Conservation (phyloP, 2,329 filamentous ascomycete genomes). For the Xylaria sp. region DNA sequence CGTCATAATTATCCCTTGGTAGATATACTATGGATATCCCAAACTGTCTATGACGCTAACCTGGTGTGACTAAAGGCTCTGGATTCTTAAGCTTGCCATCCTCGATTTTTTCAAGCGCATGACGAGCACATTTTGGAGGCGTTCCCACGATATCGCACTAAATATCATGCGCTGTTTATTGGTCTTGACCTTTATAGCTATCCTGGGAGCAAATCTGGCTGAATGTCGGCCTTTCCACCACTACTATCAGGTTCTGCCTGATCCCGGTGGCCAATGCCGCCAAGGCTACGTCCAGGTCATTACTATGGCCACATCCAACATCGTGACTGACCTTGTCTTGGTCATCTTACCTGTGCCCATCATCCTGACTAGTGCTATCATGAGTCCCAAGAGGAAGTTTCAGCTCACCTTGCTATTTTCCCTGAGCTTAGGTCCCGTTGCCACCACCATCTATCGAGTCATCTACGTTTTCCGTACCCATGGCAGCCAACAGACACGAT, state of each 20-base stretch:
- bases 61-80: slow-evolving; percentile 66
- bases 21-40: no score
- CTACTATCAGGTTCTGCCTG: slow-evolving; percentile 84
- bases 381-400: slow-evolving; percentile 77
- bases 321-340: slow-evolving; percentile 86
- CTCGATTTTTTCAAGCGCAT: slow-evolving; percentile 90
- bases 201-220: slow-evolving; percentile 78
- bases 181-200: slow-evolving; percentile 76
- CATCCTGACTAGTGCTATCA: slow-evolving; percentile 77
- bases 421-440: slow-evolving; percentile 79
- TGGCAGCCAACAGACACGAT: slow-evolving; percentile 84
- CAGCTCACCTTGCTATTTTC: slow-evolving; percentile 83
- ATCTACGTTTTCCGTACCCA: slow-evolving; percentile 72
- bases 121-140: slow-evolving; percentile 80
- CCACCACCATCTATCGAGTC: slow-evolving; percentile 81
- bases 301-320: slow-evolving; percentile 87
- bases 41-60: slow-evolving; percentile 13
- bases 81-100: slow-evolving; percentile 89
- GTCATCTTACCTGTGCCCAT: slow-evolving; percentile 90
- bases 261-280: slow-evolving; percentile 84
- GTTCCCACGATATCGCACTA: slow-evolving; percentile 74
- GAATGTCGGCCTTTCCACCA: slow-evolving; percentile 80
- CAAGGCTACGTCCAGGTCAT: slow-evolving; percentile 86
- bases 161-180: slow-evolving; percentile 77
- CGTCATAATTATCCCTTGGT: no score